Conservation (phyloP, 1,284 basidiomycete genomes). For the Anthracocystis setariae region DNA sequence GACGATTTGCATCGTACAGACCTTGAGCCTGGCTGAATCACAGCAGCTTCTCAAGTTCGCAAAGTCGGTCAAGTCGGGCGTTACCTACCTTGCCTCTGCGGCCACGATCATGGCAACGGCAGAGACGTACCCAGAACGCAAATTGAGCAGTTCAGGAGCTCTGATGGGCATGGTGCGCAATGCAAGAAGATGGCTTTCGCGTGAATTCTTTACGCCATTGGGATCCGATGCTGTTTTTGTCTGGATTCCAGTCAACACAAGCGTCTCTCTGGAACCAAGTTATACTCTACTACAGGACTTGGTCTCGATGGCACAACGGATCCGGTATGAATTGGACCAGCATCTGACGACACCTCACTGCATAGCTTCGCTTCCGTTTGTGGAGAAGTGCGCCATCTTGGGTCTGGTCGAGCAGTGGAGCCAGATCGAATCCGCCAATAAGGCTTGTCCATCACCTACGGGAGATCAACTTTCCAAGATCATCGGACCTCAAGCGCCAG, state of each 20-base stretch:
- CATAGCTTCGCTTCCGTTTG: conserved; percentile 15
- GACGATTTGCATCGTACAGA: conserved; percentile 22
- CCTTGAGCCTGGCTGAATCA: conserved; percentile 7
- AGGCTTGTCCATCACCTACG: not conserved
- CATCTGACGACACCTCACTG: conserved; percentile 24
- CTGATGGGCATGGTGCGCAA: conserved; percentile 47
- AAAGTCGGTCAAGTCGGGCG: conserved; percentile 12
- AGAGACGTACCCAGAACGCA: conserved; percentile 35
- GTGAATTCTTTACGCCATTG: conserved; percentile 15
- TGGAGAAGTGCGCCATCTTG: conserved; percentile 1
- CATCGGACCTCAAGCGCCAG: conserved; percentile 33
- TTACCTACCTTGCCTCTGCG: conserved; percentile 36
- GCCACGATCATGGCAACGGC: conserved; percentile 28
- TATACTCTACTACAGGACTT: conserved; percentile 6
- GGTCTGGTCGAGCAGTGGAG: conserved; percentile 16
- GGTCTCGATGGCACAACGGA: conserved; percentile 4
- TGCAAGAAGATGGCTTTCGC: conserved; percentile 31
- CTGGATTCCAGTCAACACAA: conserved; percentile 35
- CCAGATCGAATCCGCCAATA: conserved; percentile 7
- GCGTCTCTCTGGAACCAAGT: conserved; percentile 12
- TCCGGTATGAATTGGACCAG: conserved; percentile 17
- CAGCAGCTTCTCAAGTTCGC: conserved; percentile 14
- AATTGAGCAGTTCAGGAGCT: conserved; percentile 22
- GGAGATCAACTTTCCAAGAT: conserved; percentile 10
- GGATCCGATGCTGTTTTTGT: conserved; percentile 44